Percentiles rank a stretch among this genome's conserved stretches.
Conservation (phyloP, 2,329 filamentous ascomycete genomes). For the Pseudopithomyces maydicus region DNA sequence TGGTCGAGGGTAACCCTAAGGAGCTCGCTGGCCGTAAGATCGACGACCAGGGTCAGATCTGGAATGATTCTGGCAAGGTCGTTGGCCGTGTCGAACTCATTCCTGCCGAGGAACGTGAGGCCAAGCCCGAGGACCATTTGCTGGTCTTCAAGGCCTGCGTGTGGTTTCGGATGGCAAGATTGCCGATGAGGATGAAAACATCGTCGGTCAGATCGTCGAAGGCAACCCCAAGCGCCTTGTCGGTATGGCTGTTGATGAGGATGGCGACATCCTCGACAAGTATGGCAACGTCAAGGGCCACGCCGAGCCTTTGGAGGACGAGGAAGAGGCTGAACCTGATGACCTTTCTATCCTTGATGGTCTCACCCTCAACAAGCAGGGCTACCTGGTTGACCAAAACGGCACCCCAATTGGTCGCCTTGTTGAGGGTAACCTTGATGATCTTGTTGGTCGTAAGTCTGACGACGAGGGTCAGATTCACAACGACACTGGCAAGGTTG, state of each 20-base stretch:
- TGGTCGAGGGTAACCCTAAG: conserved; percentile 69
- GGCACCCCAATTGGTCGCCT: conserved; percentile 62
- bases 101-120: conserved; percentile 65
- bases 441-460: conserved; percentile 61
- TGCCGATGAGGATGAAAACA: conserved; percentile 56
- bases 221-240: conserved; percentile 65
- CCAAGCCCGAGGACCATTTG: conserved; percentile 58
- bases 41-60: conserved; percentile 72
- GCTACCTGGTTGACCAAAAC: conserved; percentile 59
- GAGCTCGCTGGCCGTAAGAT: conserved; percentile 71
- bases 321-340: conserved; percentile 47
- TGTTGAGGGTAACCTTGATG: conserved; percentile 61
- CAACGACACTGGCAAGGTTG: conserved; percentile 60
- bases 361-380: conserved; percentile 62
- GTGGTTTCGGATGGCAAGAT: conserved; percentile 55
- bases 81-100: conserved; percentile 72
- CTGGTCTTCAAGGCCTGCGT: conserved; percentile 54
- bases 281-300: conserved; percentile 66
- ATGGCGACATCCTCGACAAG: conserved; percentile 67
- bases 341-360: conserved; percentile 61
- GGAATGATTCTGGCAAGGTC: conserved; percentile 73
- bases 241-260: conserved; percentile 64
- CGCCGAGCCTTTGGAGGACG: conserved; percentile 58
- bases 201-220: conserved; percentile 60
- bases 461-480: conserved; percentile 62